These are phyloP conservation scores for Rhodotorula sp. DNA, from an alignment of 1,284 basidiomycete genomes.

Conservation along the genomic window DNA sequence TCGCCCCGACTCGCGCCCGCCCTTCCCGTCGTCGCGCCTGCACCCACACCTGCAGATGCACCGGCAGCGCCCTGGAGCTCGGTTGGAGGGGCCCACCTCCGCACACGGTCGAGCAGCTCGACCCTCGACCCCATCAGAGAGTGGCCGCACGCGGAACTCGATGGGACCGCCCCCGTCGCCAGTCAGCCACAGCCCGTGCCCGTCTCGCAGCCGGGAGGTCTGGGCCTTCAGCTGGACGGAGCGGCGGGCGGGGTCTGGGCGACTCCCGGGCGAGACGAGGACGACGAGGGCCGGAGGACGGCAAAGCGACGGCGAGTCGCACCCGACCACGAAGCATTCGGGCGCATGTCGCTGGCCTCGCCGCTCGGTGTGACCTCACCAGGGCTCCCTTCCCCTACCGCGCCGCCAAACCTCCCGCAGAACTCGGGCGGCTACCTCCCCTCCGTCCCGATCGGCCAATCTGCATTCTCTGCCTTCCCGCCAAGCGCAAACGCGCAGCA, in stretches of 20 bases:
- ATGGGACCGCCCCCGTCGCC: no score
- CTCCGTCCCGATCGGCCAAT: background rate
- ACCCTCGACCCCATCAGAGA: constrained; percentile 16
- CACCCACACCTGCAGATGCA: background rate
- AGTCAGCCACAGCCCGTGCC: background rate
- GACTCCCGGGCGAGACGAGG: background rate
- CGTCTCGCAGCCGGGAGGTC: background rate
- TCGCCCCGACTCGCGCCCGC: background rate
- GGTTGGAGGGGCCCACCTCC: background rate
- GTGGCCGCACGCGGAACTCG: constrained; percentile 9
- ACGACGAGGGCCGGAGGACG: background rate
- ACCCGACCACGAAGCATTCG: constrained; percentile 25
- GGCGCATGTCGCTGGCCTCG: constrained; percentile 11
- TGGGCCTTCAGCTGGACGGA: constrained; percentile 1
- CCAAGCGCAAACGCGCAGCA: background rate
- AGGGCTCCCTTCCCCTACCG: background rate
- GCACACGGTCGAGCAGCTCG: background rate
- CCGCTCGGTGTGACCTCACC: no score
- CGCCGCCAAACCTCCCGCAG: background rate
- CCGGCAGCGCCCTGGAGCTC: background rate
- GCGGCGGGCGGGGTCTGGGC: background rate
- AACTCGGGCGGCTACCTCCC: background rate
- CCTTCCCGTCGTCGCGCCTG: background rate
- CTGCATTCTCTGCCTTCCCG: background rate
- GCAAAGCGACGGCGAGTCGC: constrained; percentile 8